phyloP scores from a whole-genome alignment of 2,329 filamentous ascomycete genomes.

The Cyclaneusma minus region DNA sequence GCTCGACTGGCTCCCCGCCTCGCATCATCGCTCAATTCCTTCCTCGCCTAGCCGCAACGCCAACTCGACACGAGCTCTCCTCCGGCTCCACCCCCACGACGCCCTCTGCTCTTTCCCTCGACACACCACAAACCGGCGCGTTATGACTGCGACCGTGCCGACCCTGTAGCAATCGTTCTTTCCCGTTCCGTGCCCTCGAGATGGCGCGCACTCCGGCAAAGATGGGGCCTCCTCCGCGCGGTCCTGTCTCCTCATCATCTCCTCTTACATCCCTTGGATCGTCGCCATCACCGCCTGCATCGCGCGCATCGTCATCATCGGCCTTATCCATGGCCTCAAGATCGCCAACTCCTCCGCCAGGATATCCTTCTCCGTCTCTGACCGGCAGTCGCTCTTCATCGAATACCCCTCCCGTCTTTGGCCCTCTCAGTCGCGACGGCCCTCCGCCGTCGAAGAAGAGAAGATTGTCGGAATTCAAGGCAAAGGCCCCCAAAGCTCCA shows the following conservation, averaged over 20 bases:
- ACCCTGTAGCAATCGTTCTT: no score
- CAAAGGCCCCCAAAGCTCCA: constrained; percentile 28
- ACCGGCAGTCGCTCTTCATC: constrained; percentile 11
- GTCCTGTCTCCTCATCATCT: constrained; percentile 16
- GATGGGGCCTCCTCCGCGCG: constrained; percentile 1
- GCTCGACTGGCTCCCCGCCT: no score
- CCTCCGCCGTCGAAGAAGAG: constrained; percentile 63
- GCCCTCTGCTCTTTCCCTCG: no score
- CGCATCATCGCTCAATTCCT: no score
- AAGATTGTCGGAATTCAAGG: constrained; percentile 43
- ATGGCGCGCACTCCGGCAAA: constrained; percentile 2
- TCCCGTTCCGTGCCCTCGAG: no score
- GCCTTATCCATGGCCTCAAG: constrained; percentile 19
- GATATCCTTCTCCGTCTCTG: constrained; percentile 16
- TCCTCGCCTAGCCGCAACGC: no score
- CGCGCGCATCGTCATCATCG: constrained; percentile 22
- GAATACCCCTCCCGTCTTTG: constrained; percentile 8
- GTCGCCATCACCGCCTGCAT: constrained; percentile 22
- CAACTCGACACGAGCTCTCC: no score
- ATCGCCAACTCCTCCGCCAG: constrained; percentile 16
- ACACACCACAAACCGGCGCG: no score
- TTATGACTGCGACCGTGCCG: no score
- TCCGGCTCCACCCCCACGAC: no score
- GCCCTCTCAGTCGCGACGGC: constrained; percentile 28
- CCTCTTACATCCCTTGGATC: not conserved